These are phyloP conservation scores for Salix koriyanagi DNA, from an alignment of 345 rosid genomes.

Conservation along the genomic window DNA sequence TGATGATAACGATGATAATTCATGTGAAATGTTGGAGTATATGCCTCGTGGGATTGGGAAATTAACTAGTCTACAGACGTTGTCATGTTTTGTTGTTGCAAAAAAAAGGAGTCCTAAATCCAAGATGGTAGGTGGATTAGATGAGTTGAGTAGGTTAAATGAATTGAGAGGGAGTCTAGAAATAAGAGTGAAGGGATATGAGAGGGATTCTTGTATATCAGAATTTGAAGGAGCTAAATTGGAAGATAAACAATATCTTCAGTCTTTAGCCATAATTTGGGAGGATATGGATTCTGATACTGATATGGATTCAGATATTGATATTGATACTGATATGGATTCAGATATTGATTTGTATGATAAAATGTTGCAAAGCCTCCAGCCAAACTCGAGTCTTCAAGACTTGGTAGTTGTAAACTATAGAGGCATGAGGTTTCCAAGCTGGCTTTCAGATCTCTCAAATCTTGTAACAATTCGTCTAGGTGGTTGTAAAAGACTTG, in stretches of 20 bases:
- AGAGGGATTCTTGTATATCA: too few species aligned
- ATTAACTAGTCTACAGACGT: constrained; percentile 4
- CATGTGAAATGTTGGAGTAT: neutral
- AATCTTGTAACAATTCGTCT: neutral
- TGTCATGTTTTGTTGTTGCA: neutral
- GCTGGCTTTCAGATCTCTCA: constrained; percentile 11
- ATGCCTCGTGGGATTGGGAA: constrained; percentile 7
- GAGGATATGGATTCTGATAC: neutral
- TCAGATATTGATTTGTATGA: neutral
- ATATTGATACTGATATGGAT: too few species aligned
- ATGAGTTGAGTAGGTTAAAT: too few species aligned
- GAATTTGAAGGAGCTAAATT: neutral
- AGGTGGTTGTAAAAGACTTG: neutral
- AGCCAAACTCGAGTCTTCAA: neutral
- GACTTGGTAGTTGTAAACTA: neutral
- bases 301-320: too few species aligned
- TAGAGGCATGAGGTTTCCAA: constrained; percentile 4
- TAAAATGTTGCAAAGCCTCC: neutral
- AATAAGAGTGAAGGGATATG: too few species aligned
- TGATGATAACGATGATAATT: too few species aligned
- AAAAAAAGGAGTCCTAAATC: neutral
- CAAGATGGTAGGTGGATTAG: neutral
- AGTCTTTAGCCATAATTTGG: neutral
- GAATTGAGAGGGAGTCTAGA: too few species aligned
- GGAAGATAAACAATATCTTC: neutral